A percentile compares a stretch with the other conserved stretches of the same genome.
Evolutionary conservation across 306 rosid species (phyloP).

Genomic region (Pterocarpus santalinus): DNA sequence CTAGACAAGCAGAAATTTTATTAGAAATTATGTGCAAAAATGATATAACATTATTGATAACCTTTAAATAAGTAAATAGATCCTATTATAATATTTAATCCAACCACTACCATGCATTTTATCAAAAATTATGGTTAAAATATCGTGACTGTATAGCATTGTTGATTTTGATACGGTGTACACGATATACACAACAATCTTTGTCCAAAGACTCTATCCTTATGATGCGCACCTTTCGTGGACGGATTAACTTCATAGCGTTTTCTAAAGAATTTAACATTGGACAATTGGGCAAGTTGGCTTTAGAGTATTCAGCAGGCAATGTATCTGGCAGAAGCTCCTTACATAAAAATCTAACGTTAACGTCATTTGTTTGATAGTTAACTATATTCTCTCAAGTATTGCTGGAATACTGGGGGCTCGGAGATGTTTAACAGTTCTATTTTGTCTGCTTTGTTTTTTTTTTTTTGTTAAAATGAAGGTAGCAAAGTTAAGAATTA

Average conservation of each 20-base stretch:
- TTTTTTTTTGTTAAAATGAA: too few relatives aligned
- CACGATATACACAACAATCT: background rate
- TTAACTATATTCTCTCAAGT: background rate
- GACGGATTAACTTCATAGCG: background rate
- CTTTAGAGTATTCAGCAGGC: background rate
- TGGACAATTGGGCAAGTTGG: background rate
- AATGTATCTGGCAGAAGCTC: background rate
- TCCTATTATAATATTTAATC: too few relatives aligned
- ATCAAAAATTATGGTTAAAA: too few relatives aligned
- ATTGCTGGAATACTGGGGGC: background rate
- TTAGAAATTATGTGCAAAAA: too few relatives aligned
- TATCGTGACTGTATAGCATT: too few relatives aligned
- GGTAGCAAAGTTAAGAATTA: too few relatives aligned
- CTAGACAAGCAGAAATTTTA: too few relatives aligned
- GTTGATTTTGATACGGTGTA: background rate
- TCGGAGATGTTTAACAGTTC: background rate
- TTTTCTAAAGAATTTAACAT: conserved; percentile 16
- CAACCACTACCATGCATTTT: too few relatives aligned
- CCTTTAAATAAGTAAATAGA: too few relatives aligned
- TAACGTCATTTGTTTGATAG: background rate
- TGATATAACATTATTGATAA: too few relatives aligned
- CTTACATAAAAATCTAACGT: conserved; percentile 1
- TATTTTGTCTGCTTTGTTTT: background rate
- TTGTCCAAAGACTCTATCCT: background rate
- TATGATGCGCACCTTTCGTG: background rate